Conservation (phyloP, 1,284 basidiomycete species). For the Dichomitus squalens region DNA sequence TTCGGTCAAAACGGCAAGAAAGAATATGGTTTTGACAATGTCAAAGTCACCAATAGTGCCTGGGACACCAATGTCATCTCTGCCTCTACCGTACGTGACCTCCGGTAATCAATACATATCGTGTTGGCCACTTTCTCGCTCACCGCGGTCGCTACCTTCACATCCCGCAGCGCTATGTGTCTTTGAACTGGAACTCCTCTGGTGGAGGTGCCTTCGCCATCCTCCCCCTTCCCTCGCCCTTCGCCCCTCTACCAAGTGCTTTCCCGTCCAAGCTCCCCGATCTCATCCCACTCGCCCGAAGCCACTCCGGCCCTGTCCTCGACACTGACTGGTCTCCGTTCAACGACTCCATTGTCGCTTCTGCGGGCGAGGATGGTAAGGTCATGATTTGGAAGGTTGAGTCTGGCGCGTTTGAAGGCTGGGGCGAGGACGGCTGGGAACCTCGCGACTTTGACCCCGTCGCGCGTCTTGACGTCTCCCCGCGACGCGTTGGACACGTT, state of each 20-base stretch:
- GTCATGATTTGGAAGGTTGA: conserved; percentile 90
- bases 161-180: conserved; percentile 71
- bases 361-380: conserved; percentile 93
- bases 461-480: conserved; percentile 69
- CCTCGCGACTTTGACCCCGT: conserved; percentile 87
- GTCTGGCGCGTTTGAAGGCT: conserved; percentile 74
- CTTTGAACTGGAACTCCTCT: conserved; percentile 94
- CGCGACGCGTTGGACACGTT: conserved; percentile 92
- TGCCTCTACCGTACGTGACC: conserved; percentile 72
- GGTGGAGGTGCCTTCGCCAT: conserved; percentile 97
- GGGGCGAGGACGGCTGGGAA: conserved; percentile 83
- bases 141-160: not conserved
- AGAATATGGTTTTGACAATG: conserved; percentile 85
- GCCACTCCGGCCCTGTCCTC: conserved; percentile 84
- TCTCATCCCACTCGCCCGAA: conserved; percentile 89
- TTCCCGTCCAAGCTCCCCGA: conserved; percentile 89
- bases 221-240: conserved; percentile 83
- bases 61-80: conserved; percentile 97
- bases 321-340: conserved; percentile 98
- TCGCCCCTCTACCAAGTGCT: conserved; percentile 50
- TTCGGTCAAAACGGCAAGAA: conserved; percentile 87
- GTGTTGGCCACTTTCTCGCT: conserved; percentile 5
- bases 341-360: conserved; percentile 89
- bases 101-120: not conserved
- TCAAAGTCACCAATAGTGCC: conserved; percentile 87